Base-by-base conservation (phyloP, 2,329 filamentous ascomycete species). In the Fonsecaea nubica region DNA sequence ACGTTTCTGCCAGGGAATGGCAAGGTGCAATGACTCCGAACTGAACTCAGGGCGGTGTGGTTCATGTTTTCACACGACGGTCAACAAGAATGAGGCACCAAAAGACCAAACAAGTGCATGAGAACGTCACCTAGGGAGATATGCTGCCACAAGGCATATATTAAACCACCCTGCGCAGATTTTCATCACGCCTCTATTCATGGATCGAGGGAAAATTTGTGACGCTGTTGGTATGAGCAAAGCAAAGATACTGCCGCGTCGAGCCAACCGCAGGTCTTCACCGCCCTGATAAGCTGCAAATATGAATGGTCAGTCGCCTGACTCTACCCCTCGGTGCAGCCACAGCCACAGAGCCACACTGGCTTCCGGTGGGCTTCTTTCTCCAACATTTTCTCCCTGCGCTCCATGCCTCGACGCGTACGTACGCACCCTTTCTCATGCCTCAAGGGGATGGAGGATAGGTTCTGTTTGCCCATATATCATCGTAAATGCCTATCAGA, bases 11-110 rank as follows among this genome's bases (percentile, higher is more conserved):
- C 53, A 73, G 68, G 18, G 73, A 71, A 62, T 72, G 72, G 69
- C 74, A 73, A 52, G 74, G 45, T 10, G 25, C 12, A 50, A 50
- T 50, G 45, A 50, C 45, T 71, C 57, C 52, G 59, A 62, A 21
- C 52, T 42, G 32, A 9, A 75, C 63, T 74, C 53, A 78, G 64
- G 61, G 75, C 72, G 70, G 74, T 75, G 57, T 74, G 74, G 74
- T 72, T 77, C 78, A 80, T 80, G 72, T 66, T 76, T 74, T 72
- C 15, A 21, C 18, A 33, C 33, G n/a, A 35, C 33, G 40, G 55
- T 42, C 33, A 42, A 72, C 73, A 70, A 65, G 72, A 66, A 55
- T 63, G 60, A 53, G 10, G 45, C 38, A 59, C 40, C 52, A 32
- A 25, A 4, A 30, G 18, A 25, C 38, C 35, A 30, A 30, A 42